These are phyloP conservation scores for Xylaria polymorpha DNA, from an alignment of 2,329 filamentous ascomycete genomes.

Conservation along the genomic window DNA sequence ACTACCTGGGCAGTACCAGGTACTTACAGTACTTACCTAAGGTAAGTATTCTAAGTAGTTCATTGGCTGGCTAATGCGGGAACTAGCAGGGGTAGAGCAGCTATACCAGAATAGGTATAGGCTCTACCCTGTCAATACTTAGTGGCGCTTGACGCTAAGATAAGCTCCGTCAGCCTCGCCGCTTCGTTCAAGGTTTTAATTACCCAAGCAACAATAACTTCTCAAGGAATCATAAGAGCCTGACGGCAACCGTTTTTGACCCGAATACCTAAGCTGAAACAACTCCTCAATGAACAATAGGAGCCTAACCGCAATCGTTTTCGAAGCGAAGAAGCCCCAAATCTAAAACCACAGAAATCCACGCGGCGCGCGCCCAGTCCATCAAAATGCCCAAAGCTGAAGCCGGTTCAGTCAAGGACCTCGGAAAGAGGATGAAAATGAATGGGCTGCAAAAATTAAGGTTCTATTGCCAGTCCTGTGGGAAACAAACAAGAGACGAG, in stretches of 20 bases:
- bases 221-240: neutral
- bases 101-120: no score
- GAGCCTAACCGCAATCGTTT: neutral
- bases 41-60: no score
- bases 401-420: slow-evolving; percentile 88
- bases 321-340: neutral
- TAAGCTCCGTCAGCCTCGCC: no score
- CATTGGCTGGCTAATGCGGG: no score
- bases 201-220: no score
- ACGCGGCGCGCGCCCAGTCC: slow-evolving; percentile 5
- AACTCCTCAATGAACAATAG: neutral
- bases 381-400: slow-evolving; percentile 89
- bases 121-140: no score
- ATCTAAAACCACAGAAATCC: neutral
- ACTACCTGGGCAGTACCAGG: no score
- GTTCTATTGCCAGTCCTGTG: slow-evolving; percentile 91
- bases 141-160: no score
- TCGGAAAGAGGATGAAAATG: slow-evolving; percentile 90
- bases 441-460: slow-evolving; percentile 82
- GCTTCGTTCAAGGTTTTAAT: no score
- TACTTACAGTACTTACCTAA: no score
- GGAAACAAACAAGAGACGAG: slow-evolving; percentile 50
- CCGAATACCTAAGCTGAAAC: neutral
- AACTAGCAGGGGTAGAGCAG: no score
- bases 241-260: neutral